phyloP scores from a whole-genome alignment of 352 stramenopile genomes.

The Pythium scleroteichum region DNA sequence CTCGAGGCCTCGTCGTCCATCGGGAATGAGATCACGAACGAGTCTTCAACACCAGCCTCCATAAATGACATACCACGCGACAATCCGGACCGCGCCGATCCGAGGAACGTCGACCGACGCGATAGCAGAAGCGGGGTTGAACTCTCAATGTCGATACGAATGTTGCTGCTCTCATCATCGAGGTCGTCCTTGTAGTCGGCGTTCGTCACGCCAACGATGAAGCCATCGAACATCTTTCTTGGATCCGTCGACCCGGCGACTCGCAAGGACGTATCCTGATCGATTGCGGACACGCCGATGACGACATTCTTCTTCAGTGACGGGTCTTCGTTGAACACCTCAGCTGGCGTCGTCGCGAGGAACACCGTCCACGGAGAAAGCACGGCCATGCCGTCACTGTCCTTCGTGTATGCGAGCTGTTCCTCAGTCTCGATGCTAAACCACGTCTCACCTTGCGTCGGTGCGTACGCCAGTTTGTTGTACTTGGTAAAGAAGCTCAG shows the following conservation, averaged over 20 bases:
- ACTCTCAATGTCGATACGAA: slow-evolving; percentile 26
- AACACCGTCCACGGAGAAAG: slow-evolving; percentile 81
- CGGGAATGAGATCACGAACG: slow-evolving; percentile 76
- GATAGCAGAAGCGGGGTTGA: slow-evolving; percentile 45
- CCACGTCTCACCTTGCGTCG: slow-evolving; percentile 73
- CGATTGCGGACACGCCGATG: slow-evolving; percentile 61
- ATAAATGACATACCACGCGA: slow-evolving; percentile 34
- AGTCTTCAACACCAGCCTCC: slow-evolving; percentile 25
- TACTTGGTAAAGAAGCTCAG: slow-evolving; percentile 69
- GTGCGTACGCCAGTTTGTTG: slow-evolving; percentile 62
- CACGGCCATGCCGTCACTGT: slow-evolving; percentile 63
- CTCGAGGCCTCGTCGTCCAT: slow-evolving; percentile 66
- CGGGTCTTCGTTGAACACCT: slow-evolving; percentile 35
- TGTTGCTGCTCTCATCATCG: slow-evolving; percentile 22
- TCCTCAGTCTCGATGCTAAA: slow-evolving; percentile 85
- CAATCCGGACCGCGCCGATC: slow-evolving; percentile 48
- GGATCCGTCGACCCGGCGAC: slow-evolving; percentile 60
- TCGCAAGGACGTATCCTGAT: slow-evolving; percentile 66
- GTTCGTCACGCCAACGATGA: slow-evolving; percentile 72
- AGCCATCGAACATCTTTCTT: slow-evolving; percentile 61
- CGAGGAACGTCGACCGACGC: slow-evolving; percentile 43
- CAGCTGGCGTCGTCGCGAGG: slow-evolving; percentile 55
- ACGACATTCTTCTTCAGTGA: slow-evolving; percentile 73
- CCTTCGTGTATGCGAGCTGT: slow-evolving; percentile 74
- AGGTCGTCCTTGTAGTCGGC: slow-evolving; percentile 37